Evolutionary conservation across 2,329 filamentous ascomycete species (phyloP).

Genomic region (Cladosporium austrohemisphaericum): DNA sequence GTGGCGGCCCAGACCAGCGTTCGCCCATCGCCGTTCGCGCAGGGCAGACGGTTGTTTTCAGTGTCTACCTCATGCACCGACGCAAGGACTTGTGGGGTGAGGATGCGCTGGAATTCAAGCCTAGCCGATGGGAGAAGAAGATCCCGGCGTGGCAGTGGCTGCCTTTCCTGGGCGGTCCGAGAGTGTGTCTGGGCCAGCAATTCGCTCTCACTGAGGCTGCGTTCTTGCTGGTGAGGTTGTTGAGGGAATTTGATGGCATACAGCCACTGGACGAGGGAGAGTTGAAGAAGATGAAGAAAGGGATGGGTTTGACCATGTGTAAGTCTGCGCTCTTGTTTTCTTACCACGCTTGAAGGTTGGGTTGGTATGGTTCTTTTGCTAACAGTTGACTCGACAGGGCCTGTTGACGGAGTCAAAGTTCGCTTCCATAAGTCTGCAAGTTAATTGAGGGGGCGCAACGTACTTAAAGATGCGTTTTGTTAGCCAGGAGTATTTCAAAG

Average conservation of each 20-base stretch:
- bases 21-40: constrained; percentile 50
- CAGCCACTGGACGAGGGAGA: constrained; percentile 19
- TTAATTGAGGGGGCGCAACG: too few relatives aligned
- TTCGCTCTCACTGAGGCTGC: constrained; percentile 45
- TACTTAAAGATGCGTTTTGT: too few relatives aligned
- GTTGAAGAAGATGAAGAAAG: constrained; percentile 21
- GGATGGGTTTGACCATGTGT: constrained; percentile 24
- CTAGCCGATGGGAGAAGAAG: constrained; percentile 43
- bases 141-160: constrained; percentile 22
- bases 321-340: not conserved
- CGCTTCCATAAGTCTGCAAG: constrained; percentile 8
- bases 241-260: constrained; percentile 38
- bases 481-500: too few relatives aligned
- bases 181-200: constrained; percentile 45
- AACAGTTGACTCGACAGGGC: not conserved
- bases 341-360: too few relatives aligned
- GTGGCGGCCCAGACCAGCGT: constrained; percentile 47
- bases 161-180: constrained; percentile 42
- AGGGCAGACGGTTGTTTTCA: constrained; percentile 44
- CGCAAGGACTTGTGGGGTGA: constrained; percentile 47
- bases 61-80: constrained; percentile 49
- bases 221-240: constrained; percentile 42
- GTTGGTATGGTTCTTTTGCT: not conserved
- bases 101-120: constrained; percentile 48
- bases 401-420: constrained; percentile 11